Conservation (phyloP, 2,329 filamentous ascomycete species). For the Penicillium sp. region DNA sequence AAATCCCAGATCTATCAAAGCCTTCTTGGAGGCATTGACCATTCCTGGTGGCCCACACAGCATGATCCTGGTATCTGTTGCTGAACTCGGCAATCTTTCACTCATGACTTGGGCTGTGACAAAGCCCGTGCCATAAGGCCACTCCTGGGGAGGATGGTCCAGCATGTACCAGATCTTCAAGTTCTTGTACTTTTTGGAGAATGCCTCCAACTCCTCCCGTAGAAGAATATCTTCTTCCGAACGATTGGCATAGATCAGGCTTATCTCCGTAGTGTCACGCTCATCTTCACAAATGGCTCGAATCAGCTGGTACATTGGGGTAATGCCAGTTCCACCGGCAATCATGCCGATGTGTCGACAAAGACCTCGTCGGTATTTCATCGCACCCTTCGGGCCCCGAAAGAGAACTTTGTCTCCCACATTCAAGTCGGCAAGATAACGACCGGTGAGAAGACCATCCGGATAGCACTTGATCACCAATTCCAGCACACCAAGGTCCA, state of each 20-base stretch:
- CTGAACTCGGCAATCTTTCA: slow-evolving; percentile 47
- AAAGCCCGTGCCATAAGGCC: slow-evolving; percentile 49
- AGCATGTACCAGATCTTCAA: slow-evolving; percentile 56
- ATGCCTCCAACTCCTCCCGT: slow-evolving; percentile 52
- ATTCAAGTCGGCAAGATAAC: slow-evolving; percentile 29
- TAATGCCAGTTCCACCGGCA: slow-evolving; percentile 39
- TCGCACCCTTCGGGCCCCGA: slow-evolving; percentile 37
- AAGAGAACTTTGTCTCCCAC: slow-evolving; percentile 34
- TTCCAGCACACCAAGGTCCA: slow-evolving; percentile 32
- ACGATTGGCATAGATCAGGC: slow-evolving; percentile 57
- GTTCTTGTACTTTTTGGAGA: slow-evolving; percentile 49
- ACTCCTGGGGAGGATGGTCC: slow-evolving; percentile 45
- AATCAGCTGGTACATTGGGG: slow-evolving; percentile 60
- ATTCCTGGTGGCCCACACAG: slow-evolving; percentile 60
- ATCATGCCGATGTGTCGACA: slow-evolving; percentile 38
- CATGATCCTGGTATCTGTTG: slow-evolving; percentile 50
- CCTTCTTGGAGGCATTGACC: slow-evolving; percentile 55
- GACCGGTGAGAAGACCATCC: slow-evolving; percentile 31
- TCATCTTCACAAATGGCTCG: slow-evolving; percentile 60
- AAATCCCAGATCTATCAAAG: slow-evolving; percentile 49
- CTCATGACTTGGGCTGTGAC: slow-evolving; percentile 51
- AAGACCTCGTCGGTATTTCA: slow-evolving; percentile 29
- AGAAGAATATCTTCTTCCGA: slow-evolving; percentile 58
- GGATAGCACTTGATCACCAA: slow-evolving; percentile 37
- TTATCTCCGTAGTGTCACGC: slow-evolving; percentile 54